Evolutionary conservation across 1,284 basidiomycete species (phyloP).

Genomic region (Neolentinus lepideus): DNA sequence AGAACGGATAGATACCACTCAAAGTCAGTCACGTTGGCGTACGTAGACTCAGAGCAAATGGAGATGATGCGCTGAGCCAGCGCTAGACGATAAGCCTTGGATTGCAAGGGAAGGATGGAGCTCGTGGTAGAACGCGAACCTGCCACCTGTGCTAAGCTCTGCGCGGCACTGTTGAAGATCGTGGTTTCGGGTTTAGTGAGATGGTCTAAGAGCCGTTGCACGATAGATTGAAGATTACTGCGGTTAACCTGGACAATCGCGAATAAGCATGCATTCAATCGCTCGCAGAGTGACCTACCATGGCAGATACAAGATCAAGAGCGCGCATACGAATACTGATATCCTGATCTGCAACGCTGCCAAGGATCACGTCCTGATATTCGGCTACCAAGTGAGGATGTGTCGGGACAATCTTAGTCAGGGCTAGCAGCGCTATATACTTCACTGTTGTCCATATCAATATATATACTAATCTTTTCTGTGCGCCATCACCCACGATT

Average conservation of each 20-base stretch:
- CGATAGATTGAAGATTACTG: slow-evolving; percentile 82
- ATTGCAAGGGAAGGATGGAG: slow-evolving; percentile 42
- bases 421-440: slow-evolving; percentile 92
- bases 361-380: slow-evolving; percentile 88
- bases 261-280: slow-evolving; percentile 6
- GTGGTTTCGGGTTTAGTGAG: slow-evolving; percentile 60
- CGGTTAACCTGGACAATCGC: slow-evolving; percentile 56
- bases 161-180: slow-evolving; percentile 49
- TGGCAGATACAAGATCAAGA: slow-evolving; percentile 87
- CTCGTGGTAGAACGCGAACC: slow-evolving; percentile 32
- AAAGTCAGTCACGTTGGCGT: slow-evolving; percentile 86
- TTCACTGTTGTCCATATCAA: slow-evolving; percentile 53
- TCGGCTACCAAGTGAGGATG: slow-evolving; percentile 89
- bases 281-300: slow-evolving; percentile 47
- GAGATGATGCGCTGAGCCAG: slow-evolving; percentile 78
- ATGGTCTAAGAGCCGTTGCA: slow-evolving; percentile 83
- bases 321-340: slow-evolving; percentile 94
- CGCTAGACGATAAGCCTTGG: slow-evolving; percentile 77
- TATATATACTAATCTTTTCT: slow-evolving; percentile 5
- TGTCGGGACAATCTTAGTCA: slow-evolving; percentile 93
- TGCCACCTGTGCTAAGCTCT: slow-evolving; percentile 45
- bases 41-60: slow-evolving; percentile 79
- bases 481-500: slow-evolving; percentile 56
- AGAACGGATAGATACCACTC: slow-evolving; percentile 96
- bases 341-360: slow-evolving; percentile 89